Percentiles rank a stretch among this genome's conserved stretches.
Conservation (phyloP, 768 basidiomycete species). For the Termitomyces sp. region DNA sequence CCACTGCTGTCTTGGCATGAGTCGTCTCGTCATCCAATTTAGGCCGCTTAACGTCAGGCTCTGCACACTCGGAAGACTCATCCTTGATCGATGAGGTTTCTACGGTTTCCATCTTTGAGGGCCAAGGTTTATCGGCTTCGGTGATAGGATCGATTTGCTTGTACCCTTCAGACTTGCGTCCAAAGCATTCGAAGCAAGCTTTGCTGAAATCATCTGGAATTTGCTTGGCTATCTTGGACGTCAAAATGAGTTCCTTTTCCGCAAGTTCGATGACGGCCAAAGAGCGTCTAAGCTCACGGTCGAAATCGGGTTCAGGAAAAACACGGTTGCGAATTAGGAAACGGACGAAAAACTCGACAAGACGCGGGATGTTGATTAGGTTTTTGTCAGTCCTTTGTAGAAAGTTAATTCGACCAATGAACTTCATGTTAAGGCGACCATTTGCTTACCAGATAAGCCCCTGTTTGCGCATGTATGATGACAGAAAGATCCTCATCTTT, state of each 20-base stretch:
- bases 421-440: background rate
- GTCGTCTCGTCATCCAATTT: slow-evolving; percentile 17
- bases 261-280: slow-evolving; percentile 40
- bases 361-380: slow-evolving; percentile 47
- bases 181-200: slow-evolving; percentile 50
- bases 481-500: slow-evolving; percentile 61
- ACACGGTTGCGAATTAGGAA: slow-evolving; percentile 57
- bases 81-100: background rate
- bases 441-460: slow-evolving; percentile 64
- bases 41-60: slow-evolving; percentile 15
- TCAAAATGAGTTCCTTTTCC: slow-evolving; percentile 47
- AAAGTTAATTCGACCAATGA: background rate
- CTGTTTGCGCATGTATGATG: slow-evolving; percentile 62
- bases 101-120: background rate
- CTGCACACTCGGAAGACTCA: background rate
- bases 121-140: slow-evolving; percentile 8
- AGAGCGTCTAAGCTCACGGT: slow-evolving; percentile 44
- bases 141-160: slow-evolving; percentile 21
- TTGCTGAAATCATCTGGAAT: slow-evolving; percentile 49
- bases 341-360: slow-evolving; percentile 57
- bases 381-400: slow-evolving; percentile 42
- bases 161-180: slow-evolving; percentile 39
- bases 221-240: slow-evolving; percentile 40
- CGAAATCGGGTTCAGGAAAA: slow-evolving; percentile 45
- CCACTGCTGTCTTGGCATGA: slow-evolving; percentile 13